Conservation (phyloP, 2,329 filamentous ascomycete genomes). For the Biscogniauxia mediterranea region DNA sequence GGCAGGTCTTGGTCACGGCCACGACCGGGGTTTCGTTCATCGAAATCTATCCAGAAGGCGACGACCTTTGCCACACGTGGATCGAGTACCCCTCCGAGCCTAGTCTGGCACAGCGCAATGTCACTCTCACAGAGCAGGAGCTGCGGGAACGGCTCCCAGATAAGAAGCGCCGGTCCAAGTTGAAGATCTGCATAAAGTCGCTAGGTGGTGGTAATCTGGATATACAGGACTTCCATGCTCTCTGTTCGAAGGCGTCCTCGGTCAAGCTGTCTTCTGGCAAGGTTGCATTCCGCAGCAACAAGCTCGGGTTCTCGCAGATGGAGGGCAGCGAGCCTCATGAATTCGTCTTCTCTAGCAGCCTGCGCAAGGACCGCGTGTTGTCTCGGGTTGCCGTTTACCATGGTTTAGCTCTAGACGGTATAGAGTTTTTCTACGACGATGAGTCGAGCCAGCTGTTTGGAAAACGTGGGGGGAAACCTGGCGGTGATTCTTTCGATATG, state of each 20-base stretch:
- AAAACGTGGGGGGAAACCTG: constrained; percentile 67
- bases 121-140: constrained; percentile 72
- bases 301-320: constrained; percentile 70
- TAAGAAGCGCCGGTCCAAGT: constrained; percentile 66
- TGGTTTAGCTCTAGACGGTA: constrained; percentile 72
- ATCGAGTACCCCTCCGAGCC: constrained; percentile 73
- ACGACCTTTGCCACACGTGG: constrained; percentile 76
- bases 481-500: constrained; percentile 73
- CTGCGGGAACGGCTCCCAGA: constrained; percentile 70
- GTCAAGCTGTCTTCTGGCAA: constrained; percentile 71
- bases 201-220: constrained; percentile 71
- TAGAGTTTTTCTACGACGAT: constrained; percentile 94
- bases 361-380: constrained; percentile 69
- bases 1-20: constrained; percentile 73
- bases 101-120: constrained; percentile 64
- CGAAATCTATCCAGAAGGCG: constrained; percentile 78
- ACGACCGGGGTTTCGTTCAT: constrained; percentile 80
- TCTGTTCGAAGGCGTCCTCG: constrained; percentile 69
- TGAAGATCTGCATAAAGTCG: constrained; percentile 74
- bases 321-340: constrained; percentile 69
- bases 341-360: constrained; percentile 69
- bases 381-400: constrained; percentile 74
- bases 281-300: constrained; percentile 72
- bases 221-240: constrained; percentile 71
- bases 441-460: constrained; percentile 82